These are phyloP conservation scores for Marasmius tenuissimus DNA, from an alignment of 1,284 basidiomycete species.

Conservation along the genomic window DNA sequence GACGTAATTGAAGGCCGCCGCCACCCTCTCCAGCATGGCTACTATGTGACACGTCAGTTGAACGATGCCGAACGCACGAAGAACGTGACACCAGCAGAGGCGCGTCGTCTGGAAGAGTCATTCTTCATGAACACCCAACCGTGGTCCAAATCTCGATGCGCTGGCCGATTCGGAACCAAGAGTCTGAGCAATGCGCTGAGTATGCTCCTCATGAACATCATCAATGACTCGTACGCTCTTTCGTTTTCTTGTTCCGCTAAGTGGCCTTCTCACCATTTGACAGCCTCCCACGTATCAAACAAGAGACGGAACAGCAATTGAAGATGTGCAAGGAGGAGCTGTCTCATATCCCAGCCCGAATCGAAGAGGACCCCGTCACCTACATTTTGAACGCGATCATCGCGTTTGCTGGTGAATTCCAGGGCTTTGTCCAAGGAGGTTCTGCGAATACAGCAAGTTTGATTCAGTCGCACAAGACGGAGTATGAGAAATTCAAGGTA, in stretches of 20 bases:
- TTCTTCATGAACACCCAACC: constrained; percentile 48
- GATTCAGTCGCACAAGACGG: constrained; percentile 37
- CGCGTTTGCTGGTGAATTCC: constrained; percentile 22
- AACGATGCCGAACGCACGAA: constrained; percentile 36
- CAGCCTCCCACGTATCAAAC: background rate
- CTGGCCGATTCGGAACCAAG: constrained; percentile 37
- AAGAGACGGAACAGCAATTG: background rate
- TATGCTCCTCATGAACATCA: constrained; percentile 36
- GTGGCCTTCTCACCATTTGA: no score
- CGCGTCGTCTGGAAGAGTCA: constrained; percentile 45
- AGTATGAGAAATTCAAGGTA: constrained; percentile 32
- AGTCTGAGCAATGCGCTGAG: constrained; percentile 40
- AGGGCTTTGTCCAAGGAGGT: constrained; percentile 34
- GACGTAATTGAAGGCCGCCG: constrained; percentile 41
- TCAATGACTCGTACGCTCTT: constrained; percentile 33
- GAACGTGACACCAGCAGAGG: constrained; percentile 43
- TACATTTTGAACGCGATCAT: constrained; percentile 39
- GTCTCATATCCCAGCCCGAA: background rate
- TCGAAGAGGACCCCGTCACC: constrained; percentile 2
- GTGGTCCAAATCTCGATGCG: constrained; percentile 39
- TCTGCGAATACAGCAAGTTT: constrained; percentile 35
- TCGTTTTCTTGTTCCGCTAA: background rate
- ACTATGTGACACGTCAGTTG: constrained; percentile 58
- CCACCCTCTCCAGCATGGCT: constrained; percentile 43
- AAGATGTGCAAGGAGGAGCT: background rate